Conservation (phyloP, 1,284 basidiomycete species). For the Cryptococcus floricola region DNA sequence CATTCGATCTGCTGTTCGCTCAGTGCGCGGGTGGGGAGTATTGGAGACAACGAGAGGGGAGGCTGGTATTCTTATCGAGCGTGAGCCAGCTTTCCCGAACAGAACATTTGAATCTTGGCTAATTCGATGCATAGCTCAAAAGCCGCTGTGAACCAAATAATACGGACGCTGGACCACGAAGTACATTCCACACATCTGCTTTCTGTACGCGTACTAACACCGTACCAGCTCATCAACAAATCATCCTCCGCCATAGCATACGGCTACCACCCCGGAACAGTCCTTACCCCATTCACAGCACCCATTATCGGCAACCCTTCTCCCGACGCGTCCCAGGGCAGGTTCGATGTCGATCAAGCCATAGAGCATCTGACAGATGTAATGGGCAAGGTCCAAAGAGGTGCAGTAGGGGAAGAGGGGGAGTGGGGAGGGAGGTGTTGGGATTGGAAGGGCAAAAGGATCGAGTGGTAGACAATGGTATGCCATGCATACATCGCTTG, state of each 20-base stretch:
- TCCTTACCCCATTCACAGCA: slow-evolving; percentile 38
- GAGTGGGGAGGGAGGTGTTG: slow-evolving; percentile 62
- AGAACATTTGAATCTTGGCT: background rate
- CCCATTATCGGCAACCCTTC: slow-evolving; percentile 38
- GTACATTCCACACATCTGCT: slow-evolving; percentile 39
- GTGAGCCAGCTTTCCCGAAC: slow-evolving; percentile 18
- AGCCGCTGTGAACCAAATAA: slow-evolving; percentile 67
- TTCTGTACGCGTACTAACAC: background rate
- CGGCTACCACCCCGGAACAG: slow-evolving; percentile 48
- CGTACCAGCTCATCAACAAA: slow-evolving; percentile 20
- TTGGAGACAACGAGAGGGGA: slow-evolving; percentile 51
- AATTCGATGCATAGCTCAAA: slow-evolving; percentile 54
- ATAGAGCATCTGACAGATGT: slow-evolving; percentile 59
- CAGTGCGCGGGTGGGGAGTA: slow-evolving; percentile 53
- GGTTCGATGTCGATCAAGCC: slow-evolving; percentile 62
- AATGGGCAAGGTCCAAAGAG: slow-evolving; percentile 49
- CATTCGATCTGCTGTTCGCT: slow-evolving; percentile 49
- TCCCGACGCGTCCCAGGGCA: slow-evolving; percentile 45
- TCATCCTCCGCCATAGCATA: slow-evolving; percentile 48
- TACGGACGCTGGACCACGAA: slow-evolving; percentile 65
- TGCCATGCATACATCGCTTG: background rate
- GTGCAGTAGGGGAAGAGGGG: slow-evolving; percentile 20
- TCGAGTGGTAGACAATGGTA: slow-evolving; percentile 43
- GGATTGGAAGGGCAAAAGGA: slow-evolving; percentile 65
- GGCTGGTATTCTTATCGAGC: slow-evolving; percentile 70